Evolutionary conservation across 768 basidiomycete species (phyloP).

Genomic region (Auriculariales sp.): DNA sequence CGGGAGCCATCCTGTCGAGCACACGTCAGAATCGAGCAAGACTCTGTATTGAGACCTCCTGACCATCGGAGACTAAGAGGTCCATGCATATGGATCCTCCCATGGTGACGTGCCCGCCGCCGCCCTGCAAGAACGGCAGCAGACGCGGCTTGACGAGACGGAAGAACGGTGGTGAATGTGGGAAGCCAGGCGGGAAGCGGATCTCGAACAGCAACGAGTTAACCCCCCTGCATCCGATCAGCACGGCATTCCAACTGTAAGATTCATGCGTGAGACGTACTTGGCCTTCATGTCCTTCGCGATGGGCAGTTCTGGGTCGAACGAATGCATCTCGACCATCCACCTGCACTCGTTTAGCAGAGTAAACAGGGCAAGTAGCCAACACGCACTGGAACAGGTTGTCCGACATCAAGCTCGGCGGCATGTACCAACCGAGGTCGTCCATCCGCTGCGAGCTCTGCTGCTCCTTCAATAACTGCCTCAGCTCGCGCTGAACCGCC

Average conservation of each 20-base stretch:
- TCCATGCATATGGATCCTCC: constrained; percentile 71
- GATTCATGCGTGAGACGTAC: constrained; percentile 17
- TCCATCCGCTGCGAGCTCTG: constrained; percentile 22
- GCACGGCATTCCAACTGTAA: background rate
- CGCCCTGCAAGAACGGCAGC: constrained; percentile 53
- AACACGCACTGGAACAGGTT: constrained; percentile 64
- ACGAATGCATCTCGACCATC: constrained; percentile 37
- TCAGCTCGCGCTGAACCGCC: constrained; percentile 48
- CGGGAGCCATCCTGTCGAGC: constrained; percentile 44
- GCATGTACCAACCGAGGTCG: constrained; percentile 60
- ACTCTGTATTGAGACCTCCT: constrained; percentile 5
- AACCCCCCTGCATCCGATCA: constrained; percentile 24
- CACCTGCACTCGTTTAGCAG: constrained; percentile 8
- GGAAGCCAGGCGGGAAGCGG: constrained; percentile 50
- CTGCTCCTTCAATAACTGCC: constrained; percentile 46
- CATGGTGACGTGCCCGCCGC: constrained; percentile 54
- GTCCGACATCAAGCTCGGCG: constrained; percentile 47
- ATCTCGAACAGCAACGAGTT: constrained; percentile 62
- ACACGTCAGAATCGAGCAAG: background rate
- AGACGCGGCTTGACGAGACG: constrained; percentile 62
- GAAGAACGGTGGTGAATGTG: constrained; percentile 62
- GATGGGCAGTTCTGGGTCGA: constrained; percentile 45
- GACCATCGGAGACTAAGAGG: constrained; percentile 47
- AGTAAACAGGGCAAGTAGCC: constrained; percentile 20
- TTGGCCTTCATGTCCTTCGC: constrained; percentile 40